Evolutionary conservation across 2,329 filamentous ascomycete genomes (phyloP).

Genomic region (Pseudogymnoascus sp.): DNA sequence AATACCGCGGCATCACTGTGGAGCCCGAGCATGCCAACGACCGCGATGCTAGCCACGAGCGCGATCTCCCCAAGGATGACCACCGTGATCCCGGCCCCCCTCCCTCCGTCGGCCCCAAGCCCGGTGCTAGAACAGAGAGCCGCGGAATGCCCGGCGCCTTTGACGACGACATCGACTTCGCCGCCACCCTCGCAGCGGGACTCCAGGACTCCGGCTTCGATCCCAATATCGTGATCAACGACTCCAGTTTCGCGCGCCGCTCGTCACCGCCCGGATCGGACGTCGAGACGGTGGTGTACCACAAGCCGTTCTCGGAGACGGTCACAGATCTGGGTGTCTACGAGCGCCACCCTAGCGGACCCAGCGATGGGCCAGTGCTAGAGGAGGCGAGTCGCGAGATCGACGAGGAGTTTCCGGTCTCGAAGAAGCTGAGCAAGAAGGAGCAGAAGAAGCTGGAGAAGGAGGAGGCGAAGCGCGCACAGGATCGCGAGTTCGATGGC

Average conservation of each 20-base stretch:
- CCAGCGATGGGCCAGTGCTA: conserved; percentile 23
- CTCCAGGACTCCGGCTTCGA: conserved; percentile 64
- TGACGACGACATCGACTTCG: conserved; percentile 60
- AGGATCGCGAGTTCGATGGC: conserved; percentile 19
- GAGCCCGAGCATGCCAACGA: conserved; percentile 20
- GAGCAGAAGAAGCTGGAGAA: conserved; percentile 41
- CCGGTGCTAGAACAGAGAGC: conserved; percentile 38
- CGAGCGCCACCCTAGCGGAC: conserved; percentile 15
- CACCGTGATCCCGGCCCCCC: conserved; percentile 37
- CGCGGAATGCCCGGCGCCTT: conserved; percentile 57
- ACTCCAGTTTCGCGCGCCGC: conserved; percentile 55
- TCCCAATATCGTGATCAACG: conserved; percentile 61
- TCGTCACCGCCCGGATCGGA: conserved; percentile 57
- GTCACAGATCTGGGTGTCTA: conserved; percentile 35
- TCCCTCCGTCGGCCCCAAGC: conserved; percentile 49
- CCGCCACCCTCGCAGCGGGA: conserved; percentile 61
- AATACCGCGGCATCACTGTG: conserved; percentile 24
- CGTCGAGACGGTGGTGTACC: conserved; percentile 39
- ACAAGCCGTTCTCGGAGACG: conserved; percentile 43
- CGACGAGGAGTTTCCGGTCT: conserved; percentile 22
- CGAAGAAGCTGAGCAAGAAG: conserved; percentile 31
- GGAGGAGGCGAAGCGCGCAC: conserved; percentile 26
- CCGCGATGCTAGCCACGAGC: conserved; percentile 11
- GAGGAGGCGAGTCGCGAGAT: conserved; percentile 29
- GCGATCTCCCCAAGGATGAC: neutral